These are phyloP conservation scores for Pichia cactophila DNA, from an alignment of 1,139 yeast genomes.

Conservation along the genomic window DNA sequence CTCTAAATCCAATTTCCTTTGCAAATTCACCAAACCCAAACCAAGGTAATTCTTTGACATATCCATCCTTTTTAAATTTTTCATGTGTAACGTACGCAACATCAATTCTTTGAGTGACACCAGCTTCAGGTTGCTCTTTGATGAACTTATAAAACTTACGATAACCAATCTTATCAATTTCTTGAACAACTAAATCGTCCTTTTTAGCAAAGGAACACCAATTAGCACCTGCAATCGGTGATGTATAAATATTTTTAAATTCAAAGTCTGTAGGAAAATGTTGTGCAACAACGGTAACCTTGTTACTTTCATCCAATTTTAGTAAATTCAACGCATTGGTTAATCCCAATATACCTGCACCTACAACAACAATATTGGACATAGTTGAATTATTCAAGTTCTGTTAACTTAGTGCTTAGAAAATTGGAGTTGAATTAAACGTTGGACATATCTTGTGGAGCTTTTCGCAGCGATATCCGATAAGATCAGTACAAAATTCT, in stretches of 20 bases:
- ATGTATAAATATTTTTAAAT: constrained; percentile 40
- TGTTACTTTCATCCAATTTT: constrained; percentile 31
- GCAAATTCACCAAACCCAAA: constrained; percentile 32
- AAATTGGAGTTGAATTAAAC: too few relatives aligned
- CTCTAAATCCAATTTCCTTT: constrained; percentile 25
- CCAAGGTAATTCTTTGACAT: constrained; percentile 35
- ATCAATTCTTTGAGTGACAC: constrained; percentile 35
- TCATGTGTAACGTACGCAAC: constrained; percentile 29
- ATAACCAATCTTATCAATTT: constrained; percentile 38
- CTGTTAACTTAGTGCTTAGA: too few relatives aligned
- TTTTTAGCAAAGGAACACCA: constrained; percentile 42
- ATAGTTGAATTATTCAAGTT: constrained; percentile 1
- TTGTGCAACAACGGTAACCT: constrained; percentile 45
- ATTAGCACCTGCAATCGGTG: constrained; percentile 81
- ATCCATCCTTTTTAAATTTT: constrained; percentile 16
- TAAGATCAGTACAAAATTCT: too few relatives aligned
- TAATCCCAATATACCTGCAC: constrained; percentile 59
- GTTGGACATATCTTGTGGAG: too few relatives aligned
- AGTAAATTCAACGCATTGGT: constrained; percentile 47
- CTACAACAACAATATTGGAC: constrained; percentile 18
- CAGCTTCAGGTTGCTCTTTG: constrained; percentile 37
- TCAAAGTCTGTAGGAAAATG: constrained; percentile 49
- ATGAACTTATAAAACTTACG: constrained; percentile 35
- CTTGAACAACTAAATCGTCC: constrained; percentile 31
- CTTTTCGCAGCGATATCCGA: too few relatives aligned